Evolutionary conservation across 805 yeast species (phyloP), one percentile per base, ranked within the genome.

Genomic region (Zygoascus flipseniorum): DNA sequence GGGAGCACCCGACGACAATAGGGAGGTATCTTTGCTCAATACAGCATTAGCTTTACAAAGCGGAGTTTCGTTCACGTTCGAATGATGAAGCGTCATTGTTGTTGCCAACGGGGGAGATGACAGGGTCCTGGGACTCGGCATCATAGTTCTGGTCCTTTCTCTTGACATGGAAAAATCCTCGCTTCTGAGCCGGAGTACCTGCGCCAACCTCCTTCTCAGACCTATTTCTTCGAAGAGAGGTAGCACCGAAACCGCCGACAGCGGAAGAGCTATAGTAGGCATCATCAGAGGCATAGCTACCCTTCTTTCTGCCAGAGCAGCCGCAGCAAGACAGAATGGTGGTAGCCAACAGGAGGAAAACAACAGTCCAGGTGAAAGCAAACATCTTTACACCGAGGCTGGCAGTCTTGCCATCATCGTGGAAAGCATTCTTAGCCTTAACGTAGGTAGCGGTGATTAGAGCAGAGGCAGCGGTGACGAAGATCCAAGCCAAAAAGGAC

Each of bases 401-500:
- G 32, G 70, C 69, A 41, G 56, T 63, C 44, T 46, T 39, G 44
- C 72, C 76, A 31, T 68, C 77, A 55, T 71, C 65, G 42, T 68
- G 64, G 77, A 90, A 90, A 28, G 85, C 83, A 62, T 81, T 75
- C 66, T 76, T 83, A 47, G 87, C 93, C 72, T 86, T 65, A n/a
- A 85, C 95, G 56, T 77, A 69, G 45, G 79, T 86, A 2, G 95
- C 93, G 35, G 96, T 88, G 67, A 81, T 79, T 64, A 84, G 72
- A 11, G 86, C 72, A 46, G 85, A 84, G 52, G 85, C 87, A 49
- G 83, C 83, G 41, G 63, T 52, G 28, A 57, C 50, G 48, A 60
- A 58, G 39, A 60, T 23, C 54, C 62, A 61, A 20, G 68, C 60
- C 13, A 67, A 19, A 41, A 66, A 50, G 52, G 60, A 48, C 49